A percentile compares a stretch with the other conserved stretches of the same genome.
Conservation (phyloP, 768 basidiomycete genomes). For the Mycena haematopus region DNA sequence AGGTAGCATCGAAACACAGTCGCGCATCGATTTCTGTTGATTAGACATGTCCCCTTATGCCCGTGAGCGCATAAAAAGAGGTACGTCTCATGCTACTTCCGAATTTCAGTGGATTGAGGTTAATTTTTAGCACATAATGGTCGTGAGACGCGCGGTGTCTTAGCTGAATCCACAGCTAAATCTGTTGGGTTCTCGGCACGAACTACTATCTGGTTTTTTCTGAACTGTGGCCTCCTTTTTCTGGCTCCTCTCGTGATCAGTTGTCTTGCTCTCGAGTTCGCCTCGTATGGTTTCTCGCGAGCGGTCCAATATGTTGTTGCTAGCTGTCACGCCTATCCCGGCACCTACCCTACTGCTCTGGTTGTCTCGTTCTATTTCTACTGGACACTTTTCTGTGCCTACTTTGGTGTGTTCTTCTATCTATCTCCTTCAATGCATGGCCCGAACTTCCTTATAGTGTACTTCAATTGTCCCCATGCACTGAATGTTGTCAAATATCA, state of each 20-base stretch:
- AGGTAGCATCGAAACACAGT: no score
- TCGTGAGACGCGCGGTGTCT: constrained; percentile 5
- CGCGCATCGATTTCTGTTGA: no score
- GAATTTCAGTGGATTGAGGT: no score
- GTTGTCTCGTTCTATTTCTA: background rate
- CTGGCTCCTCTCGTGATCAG: background rate
- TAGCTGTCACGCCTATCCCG: no score
- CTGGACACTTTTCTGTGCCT: background rate
- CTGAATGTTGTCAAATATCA: background rate
- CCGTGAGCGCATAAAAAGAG: no score
- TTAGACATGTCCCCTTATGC: no score
- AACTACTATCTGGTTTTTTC: background rate
- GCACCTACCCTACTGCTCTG: no score
- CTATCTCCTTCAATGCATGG: background rate
- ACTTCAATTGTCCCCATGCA: background rate
- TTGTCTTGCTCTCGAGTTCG: no score
- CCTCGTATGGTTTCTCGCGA: no score
- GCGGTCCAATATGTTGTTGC: no score
- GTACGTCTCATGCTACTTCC: no score
- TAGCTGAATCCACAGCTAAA: background rate
- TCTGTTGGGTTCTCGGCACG: background rate
- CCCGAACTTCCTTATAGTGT: background rate
- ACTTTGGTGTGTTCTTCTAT: background rate
- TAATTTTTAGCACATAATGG: constrained; percentile 2
- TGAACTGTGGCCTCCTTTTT: background rate